Percentiles rank a stretch among this genome's conserved stretches.
Conservation (phyloP, 805 yeast species). For the Candida lessepsii region DNA sequence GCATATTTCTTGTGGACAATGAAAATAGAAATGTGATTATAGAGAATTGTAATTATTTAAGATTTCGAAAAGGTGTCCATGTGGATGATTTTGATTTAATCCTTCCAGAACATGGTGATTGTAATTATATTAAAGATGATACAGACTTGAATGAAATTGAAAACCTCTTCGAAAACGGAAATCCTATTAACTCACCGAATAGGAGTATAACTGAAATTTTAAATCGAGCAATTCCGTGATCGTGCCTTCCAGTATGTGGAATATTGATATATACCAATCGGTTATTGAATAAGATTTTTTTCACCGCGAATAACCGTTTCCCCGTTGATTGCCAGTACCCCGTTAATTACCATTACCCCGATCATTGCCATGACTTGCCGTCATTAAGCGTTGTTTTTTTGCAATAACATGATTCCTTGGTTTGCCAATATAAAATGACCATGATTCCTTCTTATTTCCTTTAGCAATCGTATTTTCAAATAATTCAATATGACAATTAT, state of each 20-base stretch:
- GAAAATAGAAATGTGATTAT: constrained; percentile 23
- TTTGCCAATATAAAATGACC: background rate
- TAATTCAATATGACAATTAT: constrained; percentile 18
- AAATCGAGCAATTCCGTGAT: no score
- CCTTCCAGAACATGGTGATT: background rate
- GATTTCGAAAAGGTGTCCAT: constrained; percentile 10
- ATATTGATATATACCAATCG: no score
- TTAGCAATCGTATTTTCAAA: background rate
- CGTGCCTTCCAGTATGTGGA: no score
- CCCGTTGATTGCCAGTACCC: background rate
- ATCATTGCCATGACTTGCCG: no score
- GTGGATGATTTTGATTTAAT: constrained; percentile 32
- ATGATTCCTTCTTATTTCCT: background rate
- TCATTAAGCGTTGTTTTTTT: no score
- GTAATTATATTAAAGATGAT: background rate
- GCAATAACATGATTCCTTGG: background rate
- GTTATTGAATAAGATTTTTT: background rate
- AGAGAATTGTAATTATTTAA: constrained; percentile 26
- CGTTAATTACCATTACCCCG: background rate
- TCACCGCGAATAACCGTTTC: constrained; percentile 4
- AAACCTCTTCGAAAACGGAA: background rate
- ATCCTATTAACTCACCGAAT: no score
- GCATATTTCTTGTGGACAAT: background rate
- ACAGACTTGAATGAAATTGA: background rate
- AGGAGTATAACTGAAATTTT: no score